Base-by-base conservation (phyloP, 2,329 filamentous ascomycete genomes). In the Trichoderma citrinoviride region DNA sequence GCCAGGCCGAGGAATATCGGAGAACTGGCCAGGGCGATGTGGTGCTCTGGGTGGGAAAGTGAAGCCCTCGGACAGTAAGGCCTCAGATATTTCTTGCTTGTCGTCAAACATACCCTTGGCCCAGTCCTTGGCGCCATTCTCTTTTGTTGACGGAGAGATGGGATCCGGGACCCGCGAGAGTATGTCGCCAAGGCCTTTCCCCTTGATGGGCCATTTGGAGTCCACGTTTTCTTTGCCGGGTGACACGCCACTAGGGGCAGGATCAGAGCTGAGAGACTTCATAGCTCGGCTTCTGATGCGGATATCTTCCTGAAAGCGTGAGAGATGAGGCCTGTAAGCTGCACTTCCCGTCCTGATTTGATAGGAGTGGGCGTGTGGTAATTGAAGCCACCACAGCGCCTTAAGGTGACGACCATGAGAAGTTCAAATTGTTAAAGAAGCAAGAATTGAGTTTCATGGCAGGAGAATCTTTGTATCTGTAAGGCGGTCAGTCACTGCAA, bases 1-100 rank as follows among this genome's bases (percentile, higher is more conserved):
- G 21, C 8, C 37, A n/a, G 23, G 49, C n/a, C 15, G 60, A n/a
- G 25, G 60, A 27, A 37, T 54, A 62, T 64, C 57, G 15, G 65
- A 68, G 10, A 67, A 70, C 14, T 70, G 70, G 2, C 69, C 69
- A 0, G 67, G 65, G n/a, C 65, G 68, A 49, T 64, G 67, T n/a
- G 63, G 50, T 43, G 47, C 60, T 44, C 67, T 65, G 15, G 50
- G 52, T 14, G 49, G 61, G n/a, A 70, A 71, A 5, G 61, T 64
- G 47, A 70, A 71, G 0, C 69, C 70, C 21, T 63, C 41, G 7
- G 66, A 44, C 2, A 69, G 56, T 7, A 61, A 49, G 4, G 58
- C 44, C 44, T 70, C 65, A 1, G 67, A 69, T 14, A 70, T 44
- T 2, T 64, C 64, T 19, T 66, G 53, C 29, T 44, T 61, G n/a